Evolutionary conservation across 73 alveolate genomes (phyloP), one percentile per base, ranked within the genome.

Genomic region (Diophrys appendiculata): DNA sequence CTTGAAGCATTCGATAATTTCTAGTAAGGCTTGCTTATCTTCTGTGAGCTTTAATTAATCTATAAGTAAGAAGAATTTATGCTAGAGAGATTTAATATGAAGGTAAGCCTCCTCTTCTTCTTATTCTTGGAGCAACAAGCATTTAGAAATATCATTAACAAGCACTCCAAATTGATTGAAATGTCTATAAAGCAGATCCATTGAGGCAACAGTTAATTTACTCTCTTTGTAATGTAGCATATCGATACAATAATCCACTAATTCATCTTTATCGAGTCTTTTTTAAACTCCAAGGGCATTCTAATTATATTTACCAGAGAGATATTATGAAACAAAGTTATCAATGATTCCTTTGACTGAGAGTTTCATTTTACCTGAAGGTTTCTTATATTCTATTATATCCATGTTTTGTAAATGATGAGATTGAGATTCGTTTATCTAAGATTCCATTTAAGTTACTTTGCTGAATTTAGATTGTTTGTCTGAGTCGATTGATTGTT

Each of bases 81-180:
- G 75, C 54, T 67, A 23, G 54, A 67, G 75, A 3, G 35, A 25
- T 25, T 23, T 67, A 29, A 67, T 67, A 24, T 67, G 75, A 28
- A 23, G 54, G 29, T 67, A 67, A 54, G 75, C 31, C 54, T 67
- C 75, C 31, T 67, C 75, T 28, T 67, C 75, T 67, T 67, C 75
- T 28, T 67, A 3, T 3, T 67, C 75, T 23, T 23, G 31, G 29
- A 67, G 75, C 2, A 67, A 5, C 43, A 67, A 5, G 54, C 75
- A 23, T 24, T 18, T 25, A 24, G 2, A 26, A 43, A 67, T 67
- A 5, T 3, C 1, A n/a, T 28, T 2, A 8, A 23, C 75, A 3
- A 67, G 54, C 54, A 25, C 31, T 18, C 52, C 25, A 31, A 67
- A 67, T 28, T 67, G 53, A 28, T 67, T 67, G 53, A 67, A 67